Percentiles rank a stretch among this genome's conserved stretches.
Evolutionary conservation across 1,284 basidiomycete genomes (phyloP).

Genomic region (Rhodotorula mucilaginosa): DNA sequence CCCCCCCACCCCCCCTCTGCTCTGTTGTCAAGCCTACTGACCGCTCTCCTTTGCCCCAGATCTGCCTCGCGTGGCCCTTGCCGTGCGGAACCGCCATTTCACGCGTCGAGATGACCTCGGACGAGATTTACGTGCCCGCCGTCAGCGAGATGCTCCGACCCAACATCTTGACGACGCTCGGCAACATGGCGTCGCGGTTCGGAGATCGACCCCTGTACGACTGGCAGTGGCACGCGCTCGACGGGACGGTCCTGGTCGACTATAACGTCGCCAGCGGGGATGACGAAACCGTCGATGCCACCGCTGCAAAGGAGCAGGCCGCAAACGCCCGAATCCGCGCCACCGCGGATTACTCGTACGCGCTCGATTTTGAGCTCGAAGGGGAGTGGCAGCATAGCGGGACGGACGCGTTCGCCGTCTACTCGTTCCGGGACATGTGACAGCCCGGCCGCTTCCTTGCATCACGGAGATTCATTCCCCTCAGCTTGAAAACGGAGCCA

Average conservation of each 20-base stretch:
- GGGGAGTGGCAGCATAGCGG: background rate
- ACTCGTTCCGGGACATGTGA: background rate
- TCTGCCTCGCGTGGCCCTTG: constrained; percentile 18
- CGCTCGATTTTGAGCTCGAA: background rate
- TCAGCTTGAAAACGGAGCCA: too few species aligned
- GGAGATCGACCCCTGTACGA: background rate
- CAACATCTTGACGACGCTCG: background rate
- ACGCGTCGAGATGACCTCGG: constrained; percentile 24
- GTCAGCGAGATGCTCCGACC: background rate
- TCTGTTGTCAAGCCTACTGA: too few species aligned
- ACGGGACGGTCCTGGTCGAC: background rate
- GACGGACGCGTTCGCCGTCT: background rate
- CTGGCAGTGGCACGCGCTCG: constrained; percentile 4
- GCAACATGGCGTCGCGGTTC: background rate
- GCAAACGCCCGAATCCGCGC: too few species aligned
- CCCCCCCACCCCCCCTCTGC: too few species aligned
- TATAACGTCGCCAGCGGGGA: background rate
- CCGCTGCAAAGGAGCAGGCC: background rate
- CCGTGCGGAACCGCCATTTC: constrained; percentile 2
- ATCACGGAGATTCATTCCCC: too few species aligned
- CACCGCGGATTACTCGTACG: background rate
- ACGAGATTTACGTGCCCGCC: constrained; percentile 16
- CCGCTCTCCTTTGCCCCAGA: background rate
- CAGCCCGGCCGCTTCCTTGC: too few species aligned
- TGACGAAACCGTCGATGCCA: background rate